These are phyloP conservation scores for Podospora conica DNA, from an alignment of 495 filamentous ascomycete species.

Conservation along the genomic window DNA sequence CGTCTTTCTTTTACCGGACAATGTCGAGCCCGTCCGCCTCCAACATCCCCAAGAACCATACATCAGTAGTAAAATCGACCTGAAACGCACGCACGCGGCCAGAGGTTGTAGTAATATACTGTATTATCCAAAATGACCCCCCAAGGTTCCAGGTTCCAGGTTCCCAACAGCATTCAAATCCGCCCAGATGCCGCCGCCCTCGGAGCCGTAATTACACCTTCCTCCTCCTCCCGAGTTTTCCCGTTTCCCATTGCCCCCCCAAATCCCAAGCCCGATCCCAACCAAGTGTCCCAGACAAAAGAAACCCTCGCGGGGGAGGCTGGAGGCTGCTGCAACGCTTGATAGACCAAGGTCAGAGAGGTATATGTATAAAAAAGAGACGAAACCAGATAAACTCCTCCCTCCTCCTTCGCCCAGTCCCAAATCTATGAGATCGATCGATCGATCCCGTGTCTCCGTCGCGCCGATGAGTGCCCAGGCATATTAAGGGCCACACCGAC, in stretches of 20 bases:
- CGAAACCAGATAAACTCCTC: not conserved
- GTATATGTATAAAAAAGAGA: not conserved
- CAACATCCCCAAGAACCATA: not conserved
- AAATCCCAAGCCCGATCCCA: not conserved
- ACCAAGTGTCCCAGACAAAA: not conserved
- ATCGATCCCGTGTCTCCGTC: not conserved
- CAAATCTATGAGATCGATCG: not conserved
- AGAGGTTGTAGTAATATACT: not conserved
- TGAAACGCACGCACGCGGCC: not conserved
- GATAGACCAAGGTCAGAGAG: not conserved
- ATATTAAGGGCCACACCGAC: not conserved
- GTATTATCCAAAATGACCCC: not conserved
- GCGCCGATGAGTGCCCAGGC: not conserved
- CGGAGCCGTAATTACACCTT: not conserved
- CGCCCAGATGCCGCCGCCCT: not conserved
- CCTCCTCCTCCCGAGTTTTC: not conserved
- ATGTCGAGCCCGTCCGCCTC: no score
- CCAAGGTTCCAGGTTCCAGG: not conserved
- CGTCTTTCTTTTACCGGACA: no score
- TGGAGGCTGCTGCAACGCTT: not conserved
- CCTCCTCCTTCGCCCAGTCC: not conserved
- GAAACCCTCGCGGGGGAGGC: not conserved
- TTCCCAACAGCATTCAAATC: not conserved
- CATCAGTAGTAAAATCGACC: not conserved
- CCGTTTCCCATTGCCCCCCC: not conserved